Evolutionary conservation across 2,329 filamentous ascomycete genomes (phyloP).

Genomic region (Pseudocercospora musae): DNA sequence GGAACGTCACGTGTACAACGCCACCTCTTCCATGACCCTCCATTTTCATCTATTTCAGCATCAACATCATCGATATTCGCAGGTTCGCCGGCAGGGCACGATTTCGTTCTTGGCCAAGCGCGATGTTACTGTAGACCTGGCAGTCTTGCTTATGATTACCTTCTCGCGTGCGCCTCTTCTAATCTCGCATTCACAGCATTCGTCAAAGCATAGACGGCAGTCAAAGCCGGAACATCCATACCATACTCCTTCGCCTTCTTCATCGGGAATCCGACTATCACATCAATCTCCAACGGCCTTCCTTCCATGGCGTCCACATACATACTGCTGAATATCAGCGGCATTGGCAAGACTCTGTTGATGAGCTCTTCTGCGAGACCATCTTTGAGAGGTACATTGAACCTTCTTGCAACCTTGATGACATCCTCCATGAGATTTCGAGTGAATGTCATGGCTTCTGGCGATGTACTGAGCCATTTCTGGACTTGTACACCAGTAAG

Average conservation of each 20-base stretch:
- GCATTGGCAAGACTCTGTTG: constrained; percentile 40
- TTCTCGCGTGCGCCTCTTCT: neutral
- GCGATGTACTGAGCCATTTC: constrained; percentile 41
- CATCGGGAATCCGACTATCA: constrained; percentile 45
- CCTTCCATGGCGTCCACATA: constrained; percentile 43
- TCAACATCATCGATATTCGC: neutral
- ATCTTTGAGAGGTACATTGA: constrained; percentile 39
- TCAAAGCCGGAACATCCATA: constrained; percentile 41
- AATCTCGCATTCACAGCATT: constrained; percentile 28
- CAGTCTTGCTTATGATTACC: too few species aligned
- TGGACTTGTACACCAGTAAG: constrained; percentile 44
- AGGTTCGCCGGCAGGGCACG: neutral
- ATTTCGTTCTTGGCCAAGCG: too few species aligned
- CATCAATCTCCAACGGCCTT: constrained; percentile 46
- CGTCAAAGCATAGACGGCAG: constrained; percentile 38
- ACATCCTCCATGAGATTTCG: constrained; percentile 44
- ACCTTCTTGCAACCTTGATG: constrained; percentile 40
- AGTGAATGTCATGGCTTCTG: constrained; percentile 40
- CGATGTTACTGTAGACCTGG: too few species aligned
- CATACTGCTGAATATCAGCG: constrained; percentile 45
- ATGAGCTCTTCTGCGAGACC: constrained; percentile 40
- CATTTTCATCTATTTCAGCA: neutral
- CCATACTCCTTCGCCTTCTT: constrained; percentile 40
- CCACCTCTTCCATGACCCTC: neutral
- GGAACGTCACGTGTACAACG: neutral